Percentiles rank a stretch among this genome's conserved stretches.
These are phyloP conservation scores for grape (Vitis vinifera) DNA, from an alignment of 164 flowering plant genomes.

Conservation along the genomic window DNA sequence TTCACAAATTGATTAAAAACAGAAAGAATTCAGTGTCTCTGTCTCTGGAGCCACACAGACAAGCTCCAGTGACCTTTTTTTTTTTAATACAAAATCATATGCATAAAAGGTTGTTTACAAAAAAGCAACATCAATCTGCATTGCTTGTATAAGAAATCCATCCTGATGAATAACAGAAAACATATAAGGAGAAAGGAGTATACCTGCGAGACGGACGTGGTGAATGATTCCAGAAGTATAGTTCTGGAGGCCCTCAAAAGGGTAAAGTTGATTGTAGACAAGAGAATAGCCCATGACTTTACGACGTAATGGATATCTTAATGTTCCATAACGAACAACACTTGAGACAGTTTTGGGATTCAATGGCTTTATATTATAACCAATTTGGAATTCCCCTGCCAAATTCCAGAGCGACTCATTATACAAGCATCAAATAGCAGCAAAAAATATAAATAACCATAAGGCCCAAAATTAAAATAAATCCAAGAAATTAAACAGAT, in stretches of 20 bases:
- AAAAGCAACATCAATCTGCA: too few relatives aligned
- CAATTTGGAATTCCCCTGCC: slow-evolving; percentile 93
- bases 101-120: too few relatives aligned
- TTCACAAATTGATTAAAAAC: too few relatives aligned
- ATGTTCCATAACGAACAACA: slow-evolving; percentile 61
- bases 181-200: neutral
- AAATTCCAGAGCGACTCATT: neutral
- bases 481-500: too few relatives aligned
- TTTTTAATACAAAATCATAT: too few relatives aligned
- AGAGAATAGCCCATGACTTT: slow-evolving; percentile 65
- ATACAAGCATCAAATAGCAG: too few relatives aligned
- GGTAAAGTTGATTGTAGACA: slow-evolving; percentile 81
- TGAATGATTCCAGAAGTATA: slow-evolving; percentile 96
- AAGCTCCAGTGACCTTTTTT: too few relatives aligned
- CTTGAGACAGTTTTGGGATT: slow-evolving; percentile 66
- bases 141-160: neutral
- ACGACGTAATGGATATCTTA: slow-evolving; percentile 27
- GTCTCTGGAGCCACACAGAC: too few relatives aligned
- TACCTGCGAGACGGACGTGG: slow-evolving; percentile 90
- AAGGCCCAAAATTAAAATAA: too few relatives aligned
- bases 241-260: slow-evolving; percentile 78
- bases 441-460: too few relatives aligned
- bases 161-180: neutral
- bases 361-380: slow-evolving; percentile 59
- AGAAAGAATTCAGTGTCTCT: too few relatives aligned